Evolutionary conservation across 768 basidiomycete species (phyloP).

Genomic region (Russula griseocarnosa): DNA sequence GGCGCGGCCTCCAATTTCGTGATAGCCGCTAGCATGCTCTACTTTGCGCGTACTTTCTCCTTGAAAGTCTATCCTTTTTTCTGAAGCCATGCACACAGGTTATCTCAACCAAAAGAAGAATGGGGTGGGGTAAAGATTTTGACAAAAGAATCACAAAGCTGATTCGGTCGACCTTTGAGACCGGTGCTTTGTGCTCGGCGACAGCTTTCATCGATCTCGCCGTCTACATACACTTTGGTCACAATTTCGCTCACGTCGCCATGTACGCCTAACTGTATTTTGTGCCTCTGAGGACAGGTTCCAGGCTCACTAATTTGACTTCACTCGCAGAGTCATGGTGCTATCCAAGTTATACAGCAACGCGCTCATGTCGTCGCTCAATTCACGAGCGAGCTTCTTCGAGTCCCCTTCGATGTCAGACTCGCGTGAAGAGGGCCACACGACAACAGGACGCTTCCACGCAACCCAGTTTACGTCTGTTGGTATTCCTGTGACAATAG

Average conservation of each 20-base stretch:
- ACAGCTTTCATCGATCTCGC: neutral
- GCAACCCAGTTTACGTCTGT: constrained; percentile 5
- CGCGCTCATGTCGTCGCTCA: constrained; percentile 15
- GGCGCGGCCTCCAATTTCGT: neutral
- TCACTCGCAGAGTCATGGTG: neutral
- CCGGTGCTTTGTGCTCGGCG: neutral
- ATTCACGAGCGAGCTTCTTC: neutral
- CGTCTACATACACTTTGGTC: neutral
- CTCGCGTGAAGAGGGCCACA: neutral
- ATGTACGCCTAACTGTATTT: neutral
- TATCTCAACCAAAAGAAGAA: neutral
- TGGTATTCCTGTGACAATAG: neutral
- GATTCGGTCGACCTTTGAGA: constrained; percentile 7
- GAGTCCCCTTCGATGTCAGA: neutral
- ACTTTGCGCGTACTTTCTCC: constrained; percentile 4
- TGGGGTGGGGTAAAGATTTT: neutral
- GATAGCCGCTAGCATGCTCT: constrained; percentile 10
- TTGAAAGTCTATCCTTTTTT: neutral
- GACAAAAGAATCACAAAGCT: constrained; percentile 9
- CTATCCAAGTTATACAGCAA: constrained; percentile 20
- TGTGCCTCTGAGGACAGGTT: neutral
- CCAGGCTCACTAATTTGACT: neutral
- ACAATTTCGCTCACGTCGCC: neutral
- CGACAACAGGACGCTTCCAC: neutral
- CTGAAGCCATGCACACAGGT: constrained; percentile 1